Percentiles rank a stretch among this genome's conserved stretches.
These are phyloP conservation scores for Rubroshorea leprosula DNA, from an alignment of 345 rosid genomes.

Conservation along the genomic window DNA sequence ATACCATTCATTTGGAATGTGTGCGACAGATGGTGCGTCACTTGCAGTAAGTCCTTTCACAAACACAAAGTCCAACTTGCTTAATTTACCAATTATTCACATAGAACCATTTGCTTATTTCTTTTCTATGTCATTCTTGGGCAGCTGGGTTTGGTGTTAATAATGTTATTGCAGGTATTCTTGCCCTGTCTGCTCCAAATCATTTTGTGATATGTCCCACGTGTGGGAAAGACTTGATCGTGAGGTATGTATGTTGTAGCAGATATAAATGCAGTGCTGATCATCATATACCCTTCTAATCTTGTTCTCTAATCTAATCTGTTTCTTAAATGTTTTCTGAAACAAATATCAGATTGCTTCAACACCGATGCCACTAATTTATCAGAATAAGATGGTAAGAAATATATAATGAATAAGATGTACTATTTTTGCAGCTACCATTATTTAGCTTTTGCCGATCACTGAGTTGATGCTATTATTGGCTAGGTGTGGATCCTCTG, in stretches of 20 bases:
- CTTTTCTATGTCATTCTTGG: not conserved
- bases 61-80: not conserved
- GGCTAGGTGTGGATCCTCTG: slow-evolving; percentile 55
- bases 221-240: slow-evolving; percentile 44
- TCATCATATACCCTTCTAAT: not conserved
- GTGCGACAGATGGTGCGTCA: slow-evolving; percentile 57
- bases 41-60: slow-evolving; percentile 38
- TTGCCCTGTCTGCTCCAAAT: slow-evolving; percentile 61
- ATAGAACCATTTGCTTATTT: slow-evolving; percentile 8
- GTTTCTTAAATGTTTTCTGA: not conserved
- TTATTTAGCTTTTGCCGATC: not conserved
- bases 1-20: slow-evolving; percentile 75
- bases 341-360: slow-evolving; percentile 38
- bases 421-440: not conserved
- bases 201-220: slow-evolving; percentile 41
- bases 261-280: not conserved
- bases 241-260: slow-evolving; percentile 28
- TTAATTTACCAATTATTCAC: not conserved
- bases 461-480: not conserved
- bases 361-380: slow-evolving; percentile 44
- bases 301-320: not conserved
- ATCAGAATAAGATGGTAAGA: slow-evolving; percentile 17
- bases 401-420: not conserved
- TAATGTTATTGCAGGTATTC: slow-evolving; percentile 38
- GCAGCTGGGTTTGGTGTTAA: slow-evolving; percentile 7